Conservation (phyloP, 176 grass and related monocot genomes). For the Melocanna baccifera region DNA sequence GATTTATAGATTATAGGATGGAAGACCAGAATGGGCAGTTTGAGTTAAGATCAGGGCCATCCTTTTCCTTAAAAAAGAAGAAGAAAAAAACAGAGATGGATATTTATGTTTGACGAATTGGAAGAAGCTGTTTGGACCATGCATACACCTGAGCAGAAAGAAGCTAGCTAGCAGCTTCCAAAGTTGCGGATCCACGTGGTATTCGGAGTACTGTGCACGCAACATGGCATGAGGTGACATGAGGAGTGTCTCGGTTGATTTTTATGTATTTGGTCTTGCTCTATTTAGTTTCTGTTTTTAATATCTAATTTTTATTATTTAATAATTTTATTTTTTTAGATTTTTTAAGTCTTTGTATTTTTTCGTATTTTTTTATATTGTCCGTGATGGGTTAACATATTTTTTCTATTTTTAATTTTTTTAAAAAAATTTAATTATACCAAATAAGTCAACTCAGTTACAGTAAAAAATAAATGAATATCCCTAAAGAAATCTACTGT, state of each 20-base stretch:
- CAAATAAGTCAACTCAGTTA: fast-evolving
- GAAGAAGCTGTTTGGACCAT: not conserved
- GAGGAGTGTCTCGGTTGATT: not conserved
- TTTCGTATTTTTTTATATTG: too few species aligned
- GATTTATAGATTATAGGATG: too few species aligned
- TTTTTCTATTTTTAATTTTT: too few species aligned
- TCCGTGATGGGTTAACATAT: too few species aligned
- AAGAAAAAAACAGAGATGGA: not conserved
- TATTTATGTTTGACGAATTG: not conserved
- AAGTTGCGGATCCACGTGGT: slow-evolving; percentile 5
- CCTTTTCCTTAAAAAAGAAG: not conserved
- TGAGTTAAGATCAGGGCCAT: not conserved
- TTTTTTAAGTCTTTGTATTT: too few species aligned
- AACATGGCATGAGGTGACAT: not conserved
- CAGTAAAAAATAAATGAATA: too few species aligned
- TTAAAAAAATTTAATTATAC: too few species aligned
- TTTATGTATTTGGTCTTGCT: too few species aligned
- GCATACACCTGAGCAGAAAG: not conserved
- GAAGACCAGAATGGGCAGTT: not conserved
- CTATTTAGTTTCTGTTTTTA: too few species aligned
- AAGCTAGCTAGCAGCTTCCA: not conserved
- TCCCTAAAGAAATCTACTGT: too few species aligned
- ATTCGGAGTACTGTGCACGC: not conserved
- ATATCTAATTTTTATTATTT: too few species aligned
- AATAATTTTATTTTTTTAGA: too few species aligned